phyloP scores from a whole-genome alignment of 169 alveolate genomes.

The Haemoproteus tartakovskyi region DNA sequence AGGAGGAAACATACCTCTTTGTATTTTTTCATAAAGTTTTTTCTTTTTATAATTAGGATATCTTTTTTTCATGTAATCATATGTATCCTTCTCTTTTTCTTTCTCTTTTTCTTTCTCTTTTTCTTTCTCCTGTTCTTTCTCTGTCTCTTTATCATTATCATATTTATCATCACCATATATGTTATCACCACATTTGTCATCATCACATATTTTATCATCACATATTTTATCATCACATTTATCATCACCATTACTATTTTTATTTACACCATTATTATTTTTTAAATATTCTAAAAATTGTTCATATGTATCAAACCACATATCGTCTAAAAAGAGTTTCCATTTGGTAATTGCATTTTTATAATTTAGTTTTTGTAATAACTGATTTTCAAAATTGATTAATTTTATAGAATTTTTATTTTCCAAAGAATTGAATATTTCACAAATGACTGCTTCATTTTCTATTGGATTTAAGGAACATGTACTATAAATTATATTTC shows the following conservation, averaged over 20 bases:
- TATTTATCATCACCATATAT: too few relatives aligned
- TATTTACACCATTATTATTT: neutral
- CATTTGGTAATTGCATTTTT: slow-evolving; percentile 77
- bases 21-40: slow-evolving; percentile 60
- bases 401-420: slow-evolving; percentile 77
- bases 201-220: too few relatives aligned
- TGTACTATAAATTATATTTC: slow-evolving; percentile 90
- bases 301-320: slow-evolving; percentile 63
- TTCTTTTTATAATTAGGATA: too few relatives aligned
- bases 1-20: slow-evolving; percentile 71
- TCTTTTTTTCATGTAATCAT: too few relatives aligned
- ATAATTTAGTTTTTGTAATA: slow-evolving; percentile 69
- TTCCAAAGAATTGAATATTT: slow-evolving; percentile 82
- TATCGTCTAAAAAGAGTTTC: slow-evolving; percentile 72
- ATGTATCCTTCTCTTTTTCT: too few relatives aligned
- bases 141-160: too few relatives aligned
- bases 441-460: slow-evolving; percentile 86
- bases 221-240: too few relatives aligned
- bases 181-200: too few relatives aligned
- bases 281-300: slow-evolving; percentile 33
- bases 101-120: too few relatives aligned
- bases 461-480: slow-evolving; percentile 97
- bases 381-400: slow-evolving; percentile 79
- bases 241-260: too few relatives aligned
- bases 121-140: neutral